Evolutionary conservation across 352 stramenopile species (phyloP).

Genomic region (Pythium angustatum): DNA sequence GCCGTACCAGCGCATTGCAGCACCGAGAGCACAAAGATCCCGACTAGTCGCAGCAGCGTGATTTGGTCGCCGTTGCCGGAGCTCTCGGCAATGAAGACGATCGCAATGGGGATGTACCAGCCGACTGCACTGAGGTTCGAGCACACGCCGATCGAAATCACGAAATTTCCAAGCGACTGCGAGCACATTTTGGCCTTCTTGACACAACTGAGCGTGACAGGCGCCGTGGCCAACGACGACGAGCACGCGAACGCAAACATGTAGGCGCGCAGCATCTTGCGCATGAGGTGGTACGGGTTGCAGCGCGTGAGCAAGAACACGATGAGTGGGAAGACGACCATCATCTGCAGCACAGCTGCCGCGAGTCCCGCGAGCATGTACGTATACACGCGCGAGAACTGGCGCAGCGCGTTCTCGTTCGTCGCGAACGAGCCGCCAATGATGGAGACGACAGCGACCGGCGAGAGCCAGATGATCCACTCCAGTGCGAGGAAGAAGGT

Average conservation of each 20-base stretch:
- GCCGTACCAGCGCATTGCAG: conserved; percentile 56
- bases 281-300: conserved; percentile 80
- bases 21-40: conserved; percentile 60
- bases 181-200: conserved; percentile 66
- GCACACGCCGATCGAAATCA: conserved; percentile 70
- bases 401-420: conserved; percentile 35
- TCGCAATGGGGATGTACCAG: conserved; percentile 65
- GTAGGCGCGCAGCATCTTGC: conserved; percentile 64
- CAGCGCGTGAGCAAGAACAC: conserved; percentile 66
- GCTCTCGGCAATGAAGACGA: conserved; percentile 66
- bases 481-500: conserved; percentile 73
- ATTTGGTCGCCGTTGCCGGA: conserved; percentile 57
- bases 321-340: conserved; percentile 61
- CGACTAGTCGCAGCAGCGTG: conserved; percentile 51
- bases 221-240: conserved; percentile 70
- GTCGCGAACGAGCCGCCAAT: conserved; percentile 61
- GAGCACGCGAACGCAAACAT: conserved; percentile 68
- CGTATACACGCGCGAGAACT: conserved; percentile 56
- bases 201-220: conserved; percentile 64
- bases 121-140: conserved; percentile 63
- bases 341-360: conserved; percentile 43
- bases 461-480: conserved; percentile 73
- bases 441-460: conserved; percentile 67
- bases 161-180: conserved; percentile 72
- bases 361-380: conserved; percentile 53